Percentiles rank a stretch among this genome's conserved stretches.
These are phyloP conservation scores for Mycogone perniciosa DNA, from an alignment of 2,329 filamentous ascomycete species.

Conservation along the genomic window DNA sequence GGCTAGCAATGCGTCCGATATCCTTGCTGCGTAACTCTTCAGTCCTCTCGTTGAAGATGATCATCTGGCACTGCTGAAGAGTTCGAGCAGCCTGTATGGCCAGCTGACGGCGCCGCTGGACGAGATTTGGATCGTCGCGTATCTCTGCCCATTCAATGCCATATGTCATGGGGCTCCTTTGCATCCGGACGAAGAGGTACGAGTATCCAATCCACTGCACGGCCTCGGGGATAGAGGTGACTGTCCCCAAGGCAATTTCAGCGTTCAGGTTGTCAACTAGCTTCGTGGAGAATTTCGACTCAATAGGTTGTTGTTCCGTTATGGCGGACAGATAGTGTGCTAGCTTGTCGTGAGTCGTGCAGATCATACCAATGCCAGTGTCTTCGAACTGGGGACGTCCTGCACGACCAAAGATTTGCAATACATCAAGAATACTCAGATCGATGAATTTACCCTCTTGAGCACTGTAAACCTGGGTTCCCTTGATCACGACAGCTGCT, in stretches of 20 bases:
- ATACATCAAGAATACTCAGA: slow-evolving; percentile 88
- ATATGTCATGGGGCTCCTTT: slow-evolving; percentile 82
- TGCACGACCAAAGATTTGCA: slow-evolving; percentile 97
- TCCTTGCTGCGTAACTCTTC: slow-evolving; percentile 93
- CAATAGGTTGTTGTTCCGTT: slow-evolving; percentile 93
- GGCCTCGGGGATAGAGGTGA: slow-evolving; percentile 87
- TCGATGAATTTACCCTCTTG: slow-evolving; percentile 97
- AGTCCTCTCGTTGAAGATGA: slow-evolving; percentile 92
- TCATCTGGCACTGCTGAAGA: slow-evolving; percentile 93
- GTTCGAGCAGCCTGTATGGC: slow-evolving; percentile 83
- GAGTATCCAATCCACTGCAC: slow-evolving; percentile 98
- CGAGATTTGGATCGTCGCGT: slow-evolving; percentile 77
- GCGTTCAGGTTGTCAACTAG: slow-evolving; percentile 96
- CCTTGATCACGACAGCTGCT: slow-evolving; percentile 95
- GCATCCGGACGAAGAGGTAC: slow-evolving; percentile 95
- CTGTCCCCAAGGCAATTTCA: slow-evolving; percentile 87
- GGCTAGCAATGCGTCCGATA: slow-evolving; percentile 91
- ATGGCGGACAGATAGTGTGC: slow-evolving; percentile 87
- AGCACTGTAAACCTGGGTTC: slow-evolving; percentile 92
- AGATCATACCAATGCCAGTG: slow-evolving; percentile 96
- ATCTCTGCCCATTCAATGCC: slow-evolving; percentile 94
- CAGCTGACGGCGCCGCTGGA: slow-evolving; percentile 76
- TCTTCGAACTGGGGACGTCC: slow-evolving; percentile 97
- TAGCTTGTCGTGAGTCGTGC: slow-evolving; percentile 90
- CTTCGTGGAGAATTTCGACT: slow-evolving; percentile 91